Evolutionary conservation across 1,284 basidiomycete genomes (phyloP), one percentile per base, ranked within the genome.

Genomic region (Volvariella surrecta): DNA sequence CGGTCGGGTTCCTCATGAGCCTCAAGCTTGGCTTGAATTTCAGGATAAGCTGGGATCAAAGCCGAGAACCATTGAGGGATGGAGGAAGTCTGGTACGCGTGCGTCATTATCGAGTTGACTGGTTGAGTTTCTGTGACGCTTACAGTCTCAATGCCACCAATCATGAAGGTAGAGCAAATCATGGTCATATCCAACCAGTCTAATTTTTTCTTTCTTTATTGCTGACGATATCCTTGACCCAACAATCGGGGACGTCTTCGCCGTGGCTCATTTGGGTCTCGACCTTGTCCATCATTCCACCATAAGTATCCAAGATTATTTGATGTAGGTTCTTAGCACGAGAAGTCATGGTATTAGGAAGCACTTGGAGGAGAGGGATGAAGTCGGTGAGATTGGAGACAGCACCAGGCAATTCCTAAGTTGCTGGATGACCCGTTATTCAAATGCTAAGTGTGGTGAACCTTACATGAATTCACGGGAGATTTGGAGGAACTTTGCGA

Each of bases 301-400:
- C 64, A 44, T 67, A 68, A 0, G 58, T 57, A 4, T 57, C 56
- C 18, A 66, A 50, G 22, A 65, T 50, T 21, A 51, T 59, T 15
- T 53, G 45, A 39, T 65, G 64, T 2, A 68, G 54, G 15, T 53
- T 52, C 38, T 56, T 53, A 6, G 54, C 64, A 11, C 64, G 57
- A 4, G 51, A 50, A 10, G 50, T 58, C 54, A 62, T 59, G 19
- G 50, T 48, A 24, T 60, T 64, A 1, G 64, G 62, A 1, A 68
- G 40, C 28, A 48, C 49, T 37, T 68, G 67, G n/a, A 69, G 57
- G 18, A 62, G 44, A 6, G 60, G 58, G n/a, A 68, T 47, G 39
- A 67, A 70, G 46, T 70, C 67, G 24, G 59, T 59, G 8, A 65
- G 40, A 45, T 70, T 70, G 4, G 66, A 66, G 21, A 66, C 57